These are phyloP conservation scores for Cercospora brassicicola DNA, from an alignment of 2,329 filamentous ascomycete genomes.

Conservation along the genomic window DNA sequence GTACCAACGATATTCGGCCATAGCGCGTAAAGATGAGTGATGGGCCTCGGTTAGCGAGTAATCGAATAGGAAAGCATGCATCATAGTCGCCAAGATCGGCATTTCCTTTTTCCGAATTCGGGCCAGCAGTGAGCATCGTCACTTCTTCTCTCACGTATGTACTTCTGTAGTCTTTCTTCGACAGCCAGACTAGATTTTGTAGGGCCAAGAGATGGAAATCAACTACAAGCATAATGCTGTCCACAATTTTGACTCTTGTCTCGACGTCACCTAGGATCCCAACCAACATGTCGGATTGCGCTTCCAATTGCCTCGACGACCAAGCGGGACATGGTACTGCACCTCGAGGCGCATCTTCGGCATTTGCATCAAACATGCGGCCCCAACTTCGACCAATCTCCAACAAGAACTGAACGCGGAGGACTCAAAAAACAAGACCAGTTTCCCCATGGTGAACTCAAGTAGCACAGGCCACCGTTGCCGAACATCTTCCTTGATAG, in stretches of 20 bases:
- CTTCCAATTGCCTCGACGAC: conserved; percentile 3
- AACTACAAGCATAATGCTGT: neutral
- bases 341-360: neutral
- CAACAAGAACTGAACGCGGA: neutral
- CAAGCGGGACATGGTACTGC: neutral
- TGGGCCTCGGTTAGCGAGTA: neutral
- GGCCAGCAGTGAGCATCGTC: neutral
- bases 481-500: neutral
- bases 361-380: neutral
- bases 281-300: neutral
- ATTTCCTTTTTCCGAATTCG: neutral
- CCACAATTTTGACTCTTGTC: neutral
- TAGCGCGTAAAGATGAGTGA: neutral
- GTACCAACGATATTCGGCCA: neutral
- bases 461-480: neutral
- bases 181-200: neutral
- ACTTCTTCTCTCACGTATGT: neutral
- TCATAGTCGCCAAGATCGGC: neutral
- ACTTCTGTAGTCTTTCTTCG: neutral
- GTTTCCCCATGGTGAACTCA: neutral
- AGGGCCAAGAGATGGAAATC: neutral
- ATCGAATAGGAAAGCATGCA: neutral
- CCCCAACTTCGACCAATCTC: neutral
- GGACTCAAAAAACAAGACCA: neutral
- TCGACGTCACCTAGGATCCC: neutral